Base-by-base conservation (phyloP, 1,284 basidiomycete genomes). In the Cutaneotrichosporon sp. region DNA sequence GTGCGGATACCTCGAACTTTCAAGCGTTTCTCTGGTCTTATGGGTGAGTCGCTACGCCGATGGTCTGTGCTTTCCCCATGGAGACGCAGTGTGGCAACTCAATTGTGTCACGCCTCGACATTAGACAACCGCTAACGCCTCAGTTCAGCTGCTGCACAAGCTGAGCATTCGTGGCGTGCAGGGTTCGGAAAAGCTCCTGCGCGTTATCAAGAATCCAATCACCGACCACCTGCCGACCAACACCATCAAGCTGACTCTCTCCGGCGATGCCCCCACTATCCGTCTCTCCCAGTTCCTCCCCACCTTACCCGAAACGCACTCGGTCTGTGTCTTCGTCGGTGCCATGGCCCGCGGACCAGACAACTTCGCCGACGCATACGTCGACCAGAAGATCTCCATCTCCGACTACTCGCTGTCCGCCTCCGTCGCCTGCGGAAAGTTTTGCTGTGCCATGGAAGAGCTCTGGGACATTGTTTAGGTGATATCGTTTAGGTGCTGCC, bases 151-250 rank as follows among this genome's bases (percentile, higher is more conserved):
- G 3, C 80, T 99, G 10, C 96, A 98, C 77, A 93, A 91, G 67
- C 82, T 98, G 25, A 90, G 86, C 51, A 99, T 99, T 64, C 82
- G 94, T 47, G 90, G 90, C 38, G 91, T 96, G 42, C 94, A 96
- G 67, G 94, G 94, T 0, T 87, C 90, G 3, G 94, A 99, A 75
- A 97, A 97, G 75, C 79, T 99, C 14, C 81, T 99, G 52, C 91
- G 94, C 72, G 93, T 98, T 41, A 90, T 99, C 81, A 94, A 93
- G 87, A 98, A 98, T 74, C 96, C 96, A 6, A 84, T 98, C 35
- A 86, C 84, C 1, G 94, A 97, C 69, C 92, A 99, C 72, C 84
- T 99, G 43, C 96, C 96, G 0, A 84, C 85, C 38, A 94, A 97
- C 77, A 97, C 92, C 33, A 84, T 90, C 78, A 98, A 97, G 79